A percentile compares a stretch with the other conserved stretches of the same genome.
These are phyloP conservation scores for Microsporum ferrugineum DNA, from an alignment of 2,329 filamentous ascomycete genomes.

Conservation along the genomic window DNA sequence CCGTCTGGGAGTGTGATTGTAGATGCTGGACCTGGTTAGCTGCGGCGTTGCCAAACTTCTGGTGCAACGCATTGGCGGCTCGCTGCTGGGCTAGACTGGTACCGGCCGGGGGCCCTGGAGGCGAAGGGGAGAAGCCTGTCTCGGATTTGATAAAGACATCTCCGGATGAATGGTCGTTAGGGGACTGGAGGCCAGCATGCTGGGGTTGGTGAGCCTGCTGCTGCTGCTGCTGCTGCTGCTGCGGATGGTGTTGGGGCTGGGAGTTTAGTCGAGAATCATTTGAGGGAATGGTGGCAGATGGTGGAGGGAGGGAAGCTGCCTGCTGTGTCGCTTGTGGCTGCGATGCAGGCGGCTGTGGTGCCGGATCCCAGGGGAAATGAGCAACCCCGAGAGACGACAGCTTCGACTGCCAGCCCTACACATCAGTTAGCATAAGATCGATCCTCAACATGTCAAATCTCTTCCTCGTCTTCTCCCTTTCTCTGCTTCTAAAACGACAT, in stretches of 20 bases:
- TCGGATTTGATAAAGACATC: slow-evolving; percentile 44
- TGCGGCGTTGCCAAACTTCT: slow-evolving; percentile 35
- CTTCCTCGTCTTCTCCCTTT: neutral
- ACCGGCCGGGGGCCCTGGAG: slow-evolving; percentile 17
- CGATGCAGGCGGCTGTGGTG: slow-evolving; percentile 48
- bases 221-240: slow-evolving; percentile 19
- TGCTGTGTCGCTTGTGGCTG: slow-evolving; percentile 22
- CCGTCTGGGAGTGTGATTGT: slow-evolving; percentile 31
- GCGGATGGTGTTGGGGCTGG: slow-evolving; percentile 26
- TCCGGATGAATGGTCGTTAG: slow-evolving; percentile 17
- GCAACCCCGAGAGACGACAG: slow-evolving; percentile 75
- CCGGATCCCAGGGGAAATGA: slow-evolving; percentile 89
- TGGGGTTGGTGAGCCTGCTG: slow-evolving; percentile 25
- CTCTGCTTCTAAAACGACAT: neutral
- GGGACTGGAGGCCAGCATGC: slow-evolving; percentile 25
- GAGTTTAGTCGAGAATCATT: slow-evolving; percentile 28
- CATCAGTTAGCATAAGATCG: neutral
- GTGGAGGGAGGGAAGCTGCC: slow-evolving; percentile 29
- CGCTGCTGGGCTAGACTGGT: slow-evolving; percentile 40
- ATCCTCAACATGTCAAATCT: neutral
- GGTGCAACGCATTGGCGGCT: slow-evolving; percentile 41
- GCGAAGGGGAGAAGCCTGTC: slow-evolving; percentile 29
- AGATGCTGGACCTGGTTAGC: slow-evolving; percentile 35
- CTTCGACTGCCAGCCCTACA: slow-evolving; percentile 86
- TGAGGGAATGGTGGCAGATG: slow-evolving; percentile 32